Evolutionary conservation across 2,329 filamentous ascomycete genomes (phyloP).

Genomic region (Coniella lustricola): DNA sequence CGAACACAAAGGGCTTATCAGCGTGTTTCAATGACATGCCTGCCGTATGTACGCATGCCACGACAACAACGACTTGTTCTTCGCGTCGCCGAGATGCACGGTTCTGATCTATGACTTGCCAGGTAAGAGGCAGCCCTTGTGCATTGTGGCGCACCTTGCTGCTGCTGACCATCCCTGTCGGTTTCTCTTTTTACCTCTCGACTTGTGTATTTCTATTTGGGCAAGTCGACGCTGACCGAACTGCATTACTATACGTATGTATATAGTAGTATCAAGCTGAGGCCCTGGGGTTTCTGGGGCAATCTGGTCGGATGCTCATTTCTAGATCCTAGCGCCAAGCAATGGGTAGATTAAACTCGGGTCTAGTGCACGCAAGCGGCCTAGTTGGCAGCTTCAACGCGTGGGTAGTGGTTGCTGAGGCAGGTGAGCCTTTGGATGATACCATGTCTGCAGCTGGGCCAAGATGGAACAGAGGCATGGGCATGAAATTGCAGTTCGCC

Average conservation of each 20-base stretch:
- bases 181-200: constrained; percentile 1
- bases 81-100: too few relatives aligned
- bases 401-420: constrained; percentile 5
- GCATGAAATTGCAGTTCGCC: constrained; percentile 10
- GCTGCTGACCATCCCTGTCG: neutral
- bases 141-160: constrained; percentile 10
- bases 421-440: neutral
- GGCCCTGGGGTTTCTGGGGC: too few relatives aligned
- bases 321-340: constrained; percentile 14
- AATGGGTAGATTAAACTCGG: constrained; percentile 11
- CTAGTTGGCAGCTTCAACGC: constrained; percentile 8
- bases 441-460: neutral
- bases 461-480: constrained; percentile 2
- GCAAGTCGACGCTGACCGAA: too few relatives aligned
- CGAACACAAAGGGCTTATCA: too few relatives aligned
- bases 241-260: too few relatives aligned
- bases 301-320: constrained; percentile 10
- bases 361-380: constrained; percentile 8
- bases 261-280: neutral
- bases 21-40: too few relatives aligned
- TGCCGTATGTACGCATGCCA: too few relatives aligned
- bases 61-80: too few relatives aligned
- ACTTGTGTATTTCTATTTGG: too few relatives aligned
- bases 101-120: too few relatives aligned
- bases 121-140: neutral